Conservation (phyloP, 306 rosid species). For the Rubus idaeus region DNA sequence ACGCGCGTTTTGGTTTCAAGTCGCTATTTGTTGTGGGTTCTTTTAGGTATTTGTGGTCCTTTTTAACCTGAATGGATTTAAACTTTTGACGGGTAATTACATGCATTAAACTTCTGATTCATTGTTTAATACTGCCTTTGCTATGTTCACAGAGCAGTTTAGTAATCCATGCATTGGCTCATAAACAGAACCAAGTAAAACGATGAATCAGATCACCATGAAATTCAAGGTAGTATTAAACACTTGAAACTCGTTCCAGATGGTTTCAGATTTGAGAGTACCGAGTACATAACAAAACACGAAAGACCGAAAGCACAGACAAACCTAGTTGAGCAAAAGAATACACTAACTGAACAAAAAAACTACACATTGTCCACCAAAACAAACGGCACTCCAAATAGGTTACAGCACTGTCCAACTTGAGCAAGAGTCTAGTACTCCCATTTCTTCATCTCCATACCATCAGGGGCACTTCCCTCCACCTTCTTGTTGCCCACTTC, state of each 20-base stretch:
- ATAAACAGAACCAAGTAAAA: background rate
- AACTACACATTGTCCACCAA: conserved; percentile 9
- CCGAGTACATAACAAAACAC: background rate
- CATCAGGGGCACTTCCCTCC: conserved; percentile 96
- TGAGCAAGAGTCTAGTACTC: conserved; percentile 41
- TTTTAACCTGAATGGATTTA: too few relatives aligned
- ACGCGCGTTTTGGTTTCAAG: background rate
- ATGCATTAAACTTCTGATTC: too few relatives aligned
- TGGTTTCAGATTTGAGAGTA: background rate
- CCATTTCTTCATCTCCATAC: conserved; percentile 97
- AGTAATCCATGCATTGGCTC: too few relatives aligned
- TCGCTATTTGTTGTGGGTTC: too few relatives aligned
- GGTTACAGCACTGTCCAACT: background rate
- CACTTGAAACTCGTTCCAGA: conserved; percentile 6
- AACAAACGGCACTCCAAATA: conserved; percentile 29
- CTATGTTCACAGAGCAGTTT: too few relatives aligned
- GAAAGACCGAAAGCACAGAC: too few relatives aligned
- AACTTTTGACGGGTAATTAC: too few relatives aligned
- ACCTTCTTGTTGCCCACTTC: conserved; percentile 93
- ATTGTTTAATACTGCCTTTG: too few relatives aligned
- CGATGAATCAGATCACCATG: background rate
- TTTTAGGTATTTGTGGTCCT: too few relatives aligned
- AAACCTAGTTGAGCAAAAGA: conserved; percentile 4
- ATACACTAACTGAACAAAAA: background rate
- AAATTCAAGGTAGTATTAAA: background rate